phyloP scores from a whole-genome alignment of 331 rosid species.

The Arachis monticola region DNA sequence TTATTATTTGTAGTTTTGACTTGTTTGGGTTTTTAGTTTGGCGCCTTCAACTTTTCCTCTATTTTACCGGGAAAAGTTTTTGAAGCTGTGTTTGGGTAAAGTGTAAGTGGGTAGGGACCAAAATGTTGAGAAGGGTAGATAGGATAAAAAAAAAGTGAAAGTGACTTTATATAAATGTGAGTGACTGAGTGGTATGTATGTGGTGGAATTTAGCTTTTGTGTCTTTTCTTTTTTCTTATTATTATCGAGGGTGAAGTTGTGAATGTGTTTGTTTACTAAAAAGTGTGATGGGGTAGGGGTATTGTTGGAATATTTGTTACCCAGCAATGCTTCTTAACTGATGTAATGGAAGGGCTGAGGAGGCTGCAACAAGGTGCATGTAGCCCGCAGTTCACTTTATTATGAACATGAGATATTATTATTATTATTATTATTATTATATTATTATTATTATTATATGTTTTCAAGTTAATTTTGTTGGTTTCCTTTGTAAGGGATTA shows the following conservation, averaged over 20 bases:
- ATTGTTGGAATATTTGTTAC: conserved; percentile 47
- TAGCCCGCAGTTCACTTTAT: conserved; percentile 63
- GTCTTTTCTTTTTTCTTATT: neutral
- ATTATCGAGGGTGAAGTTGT: neutral
- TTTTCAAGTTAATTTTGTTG: no score
- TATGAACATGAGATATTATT: conserved; percentile 12
- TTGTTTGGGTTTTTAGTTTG: conserved; percentile 9
- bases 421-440: conserved; percentile 13
- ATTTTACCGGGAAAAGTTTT: conserved; percentile 63
- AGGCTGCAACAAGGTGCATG: conserved; percentile 68
- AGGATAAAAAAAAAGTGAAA: conserved; percentile 31
- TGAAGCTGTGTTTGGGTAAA: conserved; percentile 34
- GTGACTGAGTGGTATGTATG: conserved; percentile 7
- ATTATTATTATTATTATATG: neutral
- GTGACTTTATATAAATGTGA: conserved; percentile 23
- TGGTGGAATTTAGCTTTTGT: conserved; percentile 3
- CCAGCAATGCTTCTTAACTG: conserved; percentile 37
- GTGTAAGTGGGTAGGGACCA: neutral
- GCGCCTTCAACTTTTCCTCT: conserved; percentile 49
- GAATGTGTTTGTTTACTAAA: conserved; percentile 12
- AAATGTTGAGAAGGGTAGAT: conserved; percentile 9
- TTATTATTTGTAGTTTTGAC: conserved; percentile 11
- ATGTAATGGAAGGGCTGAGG: conserved; percentile 54
- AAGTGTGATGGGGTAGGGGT: conserved; percentile 15
- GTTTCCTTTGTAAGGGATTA: no score